Base-by-base conservation (phyloP, 352 stramenopile genomes). In the Phytophthora europaea region DNA sequence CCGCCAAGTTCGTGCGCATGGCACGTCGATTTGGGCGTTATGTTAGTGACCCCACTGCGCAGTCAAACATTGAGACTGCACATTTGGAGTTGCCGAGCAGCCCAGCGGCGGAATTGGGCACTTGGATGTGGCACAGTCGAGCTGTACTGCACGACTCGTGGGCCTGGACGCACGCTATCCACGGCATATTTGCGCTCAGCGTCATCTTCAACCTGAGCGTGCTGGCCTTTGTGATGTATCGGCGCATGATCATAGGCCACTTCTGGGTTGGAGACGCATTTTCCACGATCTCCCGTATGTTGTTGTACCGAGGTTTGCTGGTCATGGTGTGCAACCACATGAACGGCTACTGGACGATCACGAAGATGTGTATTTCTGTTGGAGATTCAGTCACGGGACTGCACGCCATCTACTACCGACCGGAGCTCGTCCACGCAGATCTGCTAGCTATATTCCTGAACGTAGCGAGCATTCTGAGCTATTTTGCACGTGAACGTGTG, bases 221-320 rank as follows among this genome's bases (percentile, higher is more conserved):
- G 4, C 38, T 85, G 4, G 36, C 61, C 6, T 55, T 85, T 45
- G 62, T 79, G 0, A 71, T 73, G 9, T 77, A 64, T 50, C 78
- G 64, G 5, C 80, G 79, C 52, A 48, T 71, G 6, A 69, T 60
- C 6, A 43, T 61, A 3, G 72, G 72, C 22, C 66, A 74, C 16
- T 43, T 82, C 40, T 84, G 78, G 78, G 61, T 85, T 20, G 75
- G 78, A 9, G 73, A 77, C 54, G 75, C 75, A 12, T 82, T 85
- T 31, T 63, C 70, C 16, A 65, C 60, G 0, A 72, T 85, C 10
- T 82, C 78, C 1, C 71, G 54, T 5, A 61, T 63, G 48, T 26
- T 83, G 2, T 12, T 79, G 4, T 52, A 73, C n/a, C 78, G 75
- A 20, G 78, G 78, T 1, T 23, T 75, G 1, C n/a, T 75, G 6